Evolutionary conservation across 225 moss, liverwort and hornwort genomes (phyloP), one percentile per base, ranked within the genome.

Genomic region (Ulota crispa): DNA sequence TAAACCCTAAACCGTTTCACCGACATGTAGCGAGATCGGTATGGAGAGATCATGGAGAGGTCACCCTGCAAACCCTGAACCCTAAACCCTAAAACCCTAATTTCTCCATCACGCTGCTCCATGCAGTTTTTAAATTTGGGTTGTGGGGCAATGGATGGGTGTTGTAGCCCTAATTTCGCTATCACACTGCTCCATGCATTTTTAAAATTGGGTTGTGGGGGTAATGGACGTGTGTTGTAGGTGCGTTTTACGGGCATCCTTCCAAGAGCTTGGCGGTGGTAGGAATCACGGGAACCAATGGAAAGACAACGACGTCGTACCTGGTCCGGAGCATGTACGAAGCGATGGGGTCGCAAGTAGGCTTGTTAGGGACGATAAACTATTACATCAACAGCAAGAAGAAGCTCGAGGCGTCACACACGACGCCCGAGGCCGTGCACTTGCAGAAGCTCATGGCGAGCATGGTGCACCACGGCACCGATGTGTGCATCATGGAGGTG

Each of bases 211-310:
- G 50, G 50, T 50, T 50, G 50, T 50, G 15, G 50, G 42, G 50
- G 4, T 1, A 50, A 15, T 50, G 50, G 50, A 18, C 1, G 50
- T 0, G 50, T 50, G 50, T 77, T 78, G 37, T 39, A 81, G 98
- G 92, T 53, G 95, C 98, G 24, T 94, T 96, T 72, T 99, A 96
- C 50, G 90, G 93, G 32, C 94, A 94, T 76, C 96, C 98, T 5
- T 99, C 98, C 12, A 89, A 87, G 62, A 92, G 86, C 55, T 75
- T 99, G 12, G 85, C 89, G n/a, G 95, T 99, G 21, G 86, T 99
- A 23, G 98, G 98, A 57, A 89, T 99, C 53, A 99, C 98, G 32
- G 98, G 98, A 60, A 99, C 98, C 6, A 99, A 99, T 64, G 98
- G 98, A 45, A 99, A 99, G 83, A 96, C 98, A 27, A 99, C 98